phyloP scores from a whole-genome alignment of 768 basidiomycete species.

The Boletellus sp. region DNA sequence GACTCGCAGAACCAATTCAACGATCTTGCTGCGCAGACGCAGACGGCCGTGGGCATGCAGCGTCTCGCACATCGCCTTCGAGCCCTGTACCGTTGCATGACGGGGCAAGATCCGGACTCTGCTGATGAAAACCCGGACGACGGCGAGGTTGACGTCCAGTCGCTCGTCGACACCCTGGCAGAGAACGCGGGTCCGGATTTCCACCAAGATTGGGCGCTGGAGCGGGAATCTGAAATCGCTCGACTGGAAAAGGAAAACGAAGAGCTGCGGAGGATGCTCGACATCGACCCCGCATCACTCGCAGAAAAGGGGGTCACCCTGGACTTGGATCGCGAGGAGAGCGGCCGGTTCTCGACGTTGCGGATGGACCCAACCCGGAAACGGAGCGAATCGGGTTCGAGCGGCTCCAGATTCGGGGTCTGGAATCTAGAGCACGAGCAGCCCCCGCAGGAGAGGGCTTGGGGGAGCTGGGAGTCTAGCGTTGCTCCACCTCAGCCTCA shows the following conservation, averaged over 20 bases:
- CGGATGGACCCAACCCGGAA: constrained; percentile 20
- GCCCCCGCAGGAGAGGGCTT: constrained; percentile 20
- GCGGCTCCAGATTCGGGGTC: constrained; percentile 18
- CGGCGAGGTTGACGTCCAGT: constrained; percentile 39
- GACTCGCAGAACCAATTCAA: constrained; percentile 53
- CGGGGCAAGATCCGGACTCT: constrained; percentile 50
- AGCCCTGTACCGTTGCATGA: constrained; percentile 66
- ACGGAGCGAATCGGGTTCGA: constrained; percentile 27
- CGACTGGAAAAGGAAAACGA: constrained; percentile 83
- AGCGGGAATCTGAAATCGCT: constrained; percentile 83
- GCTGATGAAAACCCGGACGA: constrained; percentile 28
- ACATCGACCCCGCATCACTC: constrained; percentile 61
- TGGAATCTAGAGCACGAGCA: constrained; percentile 33
- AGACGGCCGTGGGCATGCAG: constrained; percentile 62
- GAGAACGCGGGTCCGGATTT: constrained; percentile 37
- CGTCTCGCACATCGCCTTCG: constrained; percentile 69
- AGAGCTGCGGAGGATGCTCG: constrained; percentile 67
- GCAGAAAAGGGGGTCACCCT: constrained; percentile 49
- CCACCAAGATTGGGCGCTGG: constrained; percentile 78
- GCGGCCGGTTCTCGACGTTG: constrained; percentile 31
- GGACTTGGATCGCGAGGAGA: constrained; percentile 47
- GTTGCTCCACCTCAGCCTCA: constrained; percentile 30
- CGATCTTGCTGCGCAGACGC: constrained; percentile 56
- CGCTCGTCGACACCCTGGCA: constrained; percentile 43
- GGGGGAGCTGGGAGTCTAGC: constrained; percentile 30